phyloP scores from a whole-genome alignment of 176 grass and related monocot species.

The Secale cereale region DNA sequence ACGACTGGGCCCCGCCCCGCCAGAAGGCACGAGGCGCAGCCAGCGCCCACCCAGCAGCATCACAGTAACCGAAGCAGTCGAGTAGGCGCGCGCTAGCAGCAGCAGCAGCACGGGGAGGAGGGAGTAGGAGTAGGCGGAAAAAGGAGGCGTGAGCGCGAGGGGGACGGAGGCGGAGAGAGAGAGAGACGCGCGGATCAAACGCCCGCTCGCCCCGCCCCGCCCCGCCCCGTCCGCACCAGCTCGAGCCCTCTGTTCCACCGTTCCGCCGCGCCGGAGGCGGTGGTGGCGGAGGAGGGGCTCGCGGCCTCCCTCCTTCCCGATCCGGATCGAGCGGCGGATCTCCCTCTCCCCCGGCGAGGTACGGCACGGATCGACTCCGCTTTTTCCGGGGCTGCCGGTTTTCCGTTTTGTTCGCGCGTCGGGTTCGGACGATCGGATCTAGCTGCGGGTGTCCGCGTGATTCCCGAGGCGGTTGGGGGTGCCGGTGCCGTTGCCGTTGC shows the following conservation, averaged over 20 bases:
- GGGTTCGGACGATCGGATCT: conserved; percentile 22
- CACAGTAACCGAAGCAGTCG: neutral
- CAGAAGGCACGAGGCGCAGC: neutral
- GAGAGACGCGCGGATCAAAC: conserved; percentile 18
- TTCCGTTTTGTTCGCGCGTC: neutral
- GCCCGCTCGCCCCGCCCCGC: neutral
- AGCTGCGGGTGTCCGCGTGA: neutral
- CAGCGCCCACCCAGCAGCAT: neutral
- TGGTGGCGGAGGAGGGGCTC: neutral
- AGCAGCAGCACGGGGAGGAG: neutral
- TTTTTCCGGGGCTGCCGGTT: neutral
- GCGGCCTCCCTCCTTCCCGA: neutral
- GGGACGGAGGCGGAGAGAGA: neutral
- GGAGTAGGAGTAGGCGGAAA: conserved; percentile 31
- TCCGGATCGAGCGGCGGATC: conserved; percentile 19
- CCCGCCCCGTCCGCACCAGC: neutral
- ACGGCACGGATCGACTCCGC: conserved; percentile 16
- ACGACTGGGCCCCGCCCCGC: conserved; percentile 1
- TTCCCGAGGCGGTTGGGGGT: conserved; percentile 4
- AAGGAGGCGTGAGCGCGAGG: conserved; percentile 34
- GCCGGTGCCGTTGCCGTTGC: neutral
- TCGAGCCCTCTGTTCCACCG: neutral
- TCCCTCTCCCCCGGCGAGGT: conserved; percentile 18
- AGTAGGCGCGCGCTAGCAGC: neutral
- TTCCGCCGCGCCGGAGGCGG: neutral